Evolutionary conservation across 805 yeast genomes (phyloP), one percentile per base, ranked within the genome.

Genomic region (Yamadazyma ubonensis): DNA sequence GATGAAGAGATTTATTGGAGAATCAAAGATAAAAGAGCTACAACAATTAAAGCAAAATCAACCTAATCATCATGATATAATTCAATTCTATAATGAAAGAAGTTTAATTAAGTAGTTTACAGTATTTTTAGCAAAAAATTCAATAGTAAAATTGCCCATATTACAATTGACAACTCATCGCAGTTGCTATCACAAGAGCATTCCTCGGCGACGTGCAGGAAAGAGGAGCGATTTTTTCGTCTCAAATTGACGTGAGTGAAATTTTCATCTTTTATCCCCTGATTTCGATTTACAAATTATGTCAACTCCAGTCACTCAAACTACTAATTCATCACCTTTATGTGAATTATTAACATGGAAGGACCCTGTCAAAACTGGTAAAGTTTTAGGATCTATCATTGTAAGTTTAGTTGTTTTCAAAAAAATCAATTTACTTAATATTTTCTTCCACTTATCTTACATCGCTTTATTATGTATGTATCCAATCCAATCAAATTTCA

Each of bases 331-430:
- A 17, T 20, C 42, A 15, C 31, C 45, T 12, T 41, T 41, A 19
- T 49, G 59, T 50, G 50, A 53, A 29, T 67, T 86, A 50, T 69
- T 86, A 45, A 78, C 87, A 47, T 86, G 95, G 95, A 67, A 75
- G 49, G 71, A 83, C 57, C 93, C 97, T 30, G 69, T 75, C 48
- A 73, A 74, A 57, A 81, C 96, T 37, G 96, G 84, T 46, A 80
- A 81, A 56, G 79, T 83, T 32, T 78, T 88, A 52, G 93, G 84
- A 31, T 71, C 79, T 25, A 70, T 83, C 45, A 57, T 86, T 33
- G 59, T 71, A 20, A 62, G 72, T 19, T 67, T 86, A 55, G 48
- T 83, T 38, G 59, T 81, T 25, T 55, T 83, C 53, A 85, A 83
- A 61, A 75, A 69, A 36, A 75, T 84, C 54, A 82, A 84, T 59